Evolutionary conservation across 306 rosid genomes (phyloP).

Genomic region (Prosopis cineraria): DNA sequence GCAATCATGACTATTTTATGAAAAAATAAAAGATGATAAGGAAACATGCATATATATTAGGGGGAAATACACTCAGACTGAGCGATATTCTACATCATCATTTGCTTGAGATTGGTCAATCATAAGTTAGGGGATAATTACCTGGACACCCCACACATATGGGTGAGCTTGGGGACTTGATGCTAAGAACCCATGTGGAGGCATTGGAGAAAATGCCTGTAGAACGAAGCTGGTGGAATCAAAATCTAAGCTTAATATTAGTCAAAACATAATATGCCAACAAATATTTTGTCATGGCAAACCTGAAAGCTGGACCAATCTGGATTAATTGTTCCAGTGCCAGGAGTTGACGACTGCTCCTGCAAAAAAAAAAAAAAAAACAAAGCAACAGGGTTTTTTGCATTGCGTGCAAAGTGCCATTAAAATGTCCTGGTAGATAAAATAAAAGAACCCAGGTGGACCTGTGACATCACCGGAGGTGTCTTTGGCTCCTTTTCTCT

Average conservation of each 20-base stretch:
- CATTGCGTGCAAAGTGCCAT: conserved; percentile 2
- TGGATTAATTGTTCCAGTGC: conserved; percentile 74
- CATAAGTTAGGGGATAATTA: conserved; percentile 27
- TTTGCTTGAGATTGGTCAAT: conserved; percentile 18
- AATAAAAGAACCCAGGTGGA: conserved; percentile 39
- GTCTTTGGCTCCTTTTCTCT: conserved; percentile 82
- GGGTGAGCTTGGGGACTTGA: conserved; percentile 96
- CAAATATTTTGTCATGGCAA: conserved; percentile 33
- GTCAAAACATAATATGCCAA: conserved; percentile 27
- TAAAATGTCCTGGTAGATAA: conserved; percentile 19
- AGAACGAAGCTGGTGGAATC: conserved; percentile 25
- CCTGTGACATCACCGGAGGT: conserved; percentile 74
- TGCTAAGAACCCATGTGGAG: conserved; percentile 93
- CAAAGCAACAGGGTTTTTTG: conserved; percentile 12
- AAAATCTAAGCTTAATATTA: conserved; percentile 40
- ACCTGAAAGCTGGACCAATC: conserved; percentile 99
- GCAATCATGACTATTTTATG: background rate
- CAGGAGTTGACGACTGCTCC: conserved; percentile 80
- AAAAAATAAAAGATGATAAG: background rate
- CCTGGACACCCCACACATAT: conserved; percentile 99
- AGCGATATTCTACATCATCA: background rate
- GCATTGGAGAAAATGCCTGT: conserved; percentile 94
- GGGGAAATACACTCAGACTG: background rate
- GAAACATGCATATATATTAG: background rate
- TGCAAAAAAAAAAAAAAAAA: conserved; percentile 33